Conservation (phyloP, 306 rosid genomes). For the Pachyrhizus erosus region DNA sequence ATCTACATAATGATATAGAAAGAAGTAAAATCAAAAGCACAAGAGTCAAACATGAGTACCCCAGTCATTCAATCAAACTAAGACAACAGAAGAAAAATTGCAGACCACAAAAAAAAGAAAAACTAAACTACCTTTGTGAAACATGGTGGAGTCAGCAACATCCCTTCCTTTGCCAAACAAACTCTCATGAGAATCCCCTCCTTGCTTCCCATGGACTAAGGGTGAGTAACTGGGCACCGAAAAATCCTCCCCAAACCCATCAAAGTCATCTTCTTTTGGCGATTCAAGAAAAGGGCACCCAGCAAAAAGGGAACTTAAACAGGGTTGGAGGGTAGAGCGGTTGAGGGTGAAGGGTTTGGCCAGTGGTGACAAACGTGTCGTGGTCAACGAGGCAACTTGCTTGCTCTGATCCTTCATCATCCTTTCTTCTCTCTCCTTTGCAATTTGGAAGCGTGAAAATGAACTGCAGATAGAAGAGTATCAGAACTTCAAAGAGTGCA, state of each 20-base stretch:
- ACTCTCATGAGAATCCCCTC: conserved; percentile 15
- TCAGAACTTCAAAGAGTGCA: not conserved
- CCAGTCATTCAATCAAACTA: not conserved
- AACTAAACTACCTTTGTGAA: conserved; percentile 48
- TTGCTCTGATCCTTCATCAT: conserved; percentile 41
- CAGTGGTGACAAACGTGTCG: conserved; percentile 64
- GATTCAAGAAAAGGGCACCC: conserved; percentile 43
- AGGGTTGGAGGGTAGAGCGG: conserved; percentile 41
- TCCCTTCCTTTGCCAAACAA: conserved; percentile 34
- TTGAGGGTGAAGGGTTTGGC: conserved; percentile 69
- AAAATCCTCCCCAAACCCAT: conserved; percentile 13
- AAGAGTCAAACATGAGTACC: conserved; percentile 5
- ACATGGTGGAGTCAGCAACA: conserved; percentile 32
- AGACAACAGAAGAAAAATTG: not conserved
- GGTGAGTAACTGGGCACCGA: conserved; percentile 36
- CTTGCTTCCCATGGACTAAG: conserved; percentile 18
- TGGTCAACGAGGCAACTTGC: conserved; percentile 30
- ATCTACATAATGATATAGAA: not conserved
- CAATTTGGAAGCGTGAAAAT: not conserved
- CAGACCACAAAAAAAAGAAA: not conserved
- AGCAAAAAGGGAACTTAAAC: conserved; percentile 23
- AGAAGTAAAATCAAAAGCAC: not conserved
- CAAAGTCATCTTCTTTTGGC: conserved; percentile 34
- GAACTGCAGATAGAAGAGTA: not conserved
- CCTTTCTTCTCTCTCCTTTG: not conserved